Base-by-base conservation (phyloP, 2,329 filamentous ascomycete genomes). In the Penicillium vulpinum region DNA sequence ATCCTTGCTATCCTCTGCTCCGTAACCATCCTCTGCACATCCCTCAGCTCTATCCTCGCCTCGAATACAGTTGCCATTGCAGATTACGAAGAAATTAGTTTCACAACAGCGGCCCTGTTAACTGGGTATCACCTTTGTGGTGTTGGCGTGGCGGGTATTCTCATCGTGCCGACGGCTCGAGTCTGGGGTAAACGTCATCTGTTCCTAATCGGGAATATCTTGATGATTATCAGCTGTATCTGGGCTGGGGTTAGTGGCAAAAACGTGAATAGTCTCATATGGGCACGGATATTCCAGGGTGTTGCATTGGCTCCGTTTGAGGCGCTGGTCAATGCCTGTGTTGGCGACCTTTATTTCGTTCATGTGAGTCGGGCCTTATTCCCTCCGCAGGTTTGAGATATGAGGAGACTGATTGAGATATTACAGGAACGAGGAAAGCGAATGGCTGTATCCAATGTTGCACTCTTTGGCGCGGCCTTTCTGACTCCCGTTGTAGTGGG, bases 131-230 rank as follows among this genome's bases (percentile, higher is more conserved):
- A 91, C 72, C 82, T 97, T 21, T 84, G 92, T 28, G 93, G 91
- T 21, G 89, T 91, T 3, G 92, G 91, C 11, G 79, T 91, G 15
- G 88, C 89, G 1, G 92, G 90, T 49, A 85, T 94, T 72, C 81
- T 97, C 62, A 92, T 92, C 74, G 92, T 97, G 3, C 90, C 93
- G 0, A 90, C 88, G 0, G 91, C 90, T 21, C 85, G 92, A 56
- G 88, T 97, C 61, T 97, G 91, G 90, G 93, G 93, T 38, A 97
- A 96, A 75, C 84, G 92, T 39, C 93, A 97, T 77, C 78, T 92
- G 16, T 97, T 96, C 72, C 76, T 97, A 26, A 66, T 95, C 2
- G 92, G 91, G 8, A 87, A 88, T 44, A 62, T 90, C 46, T 81
- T 96, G 56, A 81, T 96, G 66, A 83, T 95, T 40, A 79, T 83